Evolutionary conservation across 768 basidiomycete genomes (phyloP), one percentile per base, ranked within the genome.

Genomic region (Gloeopeniophorella convolvens): DNA sequence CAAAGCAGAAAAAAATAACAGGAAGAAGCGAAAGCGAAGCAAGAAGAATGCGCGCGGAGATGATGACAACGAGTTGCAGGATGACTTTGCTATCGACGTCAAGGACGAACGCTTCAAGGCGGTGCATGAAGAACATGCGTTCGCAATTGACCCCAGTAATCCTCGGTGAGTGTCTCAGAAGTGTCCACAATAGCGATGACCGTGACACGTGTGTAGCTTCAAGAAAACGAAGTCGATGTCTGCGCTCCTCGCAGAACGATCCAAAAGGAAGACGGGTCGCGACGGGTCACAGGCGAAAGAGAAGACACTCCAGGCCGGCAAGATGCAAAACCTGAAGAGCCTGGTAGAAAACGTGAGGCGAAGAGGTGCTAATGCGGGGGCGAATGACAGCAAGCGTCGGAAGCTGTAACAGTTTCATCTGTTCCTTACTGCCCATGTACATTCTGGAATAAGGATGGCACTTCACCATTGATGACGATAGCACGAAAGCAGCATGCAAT

Each of bases 91-190:
- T 35, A 80, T 98, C 60, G 73, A 99, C 63, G 82, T 93, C 53
- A 77, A 78, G 59, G 96, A 99, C 61, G 78, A 83, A 9, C 84
- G 96, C 13, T 98, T 98, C 75, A 80, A 80, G 62, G 83, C 78
- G 18, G 62, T 98, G 36, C 87, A 92, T 60, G 90, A 96, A 59
- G 86, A 97, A 61, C 82, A 89, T 60, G 78, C 83, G 27, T 98
- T 89, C 57, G 94, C 95, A 0, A 93, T 99, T 57, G 96, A 99
- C 66, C 95, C 96, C 16, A 88, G 80, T 45, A 89, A 97, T 68
- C 92, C 95, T 64, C 89, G 83, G 95, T 96, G 62, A 57, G 92
- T 75, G 11, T 1, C 21, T 4, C 24, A 26, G n/a, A 27, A 18
- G 20, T 21, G 40, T 42, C 26, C 12, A 11, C 13, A 42, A 12